These are phyloP conservation scores for Podospora australis DNA, from an alignment of 495 filamentous ascomycete genomes.

Conservation along the genomic window DNA sequence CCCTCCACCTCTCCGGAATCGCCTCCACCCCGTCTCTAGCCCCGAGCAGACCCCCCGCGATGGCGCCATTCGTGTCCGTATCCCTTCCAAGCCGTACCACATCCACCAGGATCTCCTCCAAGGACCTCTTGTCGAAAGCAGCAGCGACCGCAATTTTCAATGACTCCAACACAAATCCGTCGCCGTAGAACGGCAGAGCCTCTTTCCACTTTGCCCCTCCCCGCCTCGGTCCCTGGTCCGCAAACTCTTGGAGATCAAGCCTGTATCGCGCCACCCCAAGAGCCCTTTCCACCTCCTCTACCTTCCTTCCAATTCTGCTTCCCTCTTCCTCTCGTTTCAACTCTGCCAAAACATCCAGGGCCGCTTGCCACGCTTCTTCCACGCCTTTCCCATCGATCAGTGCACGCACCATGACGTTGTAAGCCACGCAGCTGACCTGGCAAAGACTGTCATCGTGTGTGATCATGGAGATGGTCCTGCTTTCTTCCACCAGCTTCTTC, in stretches of 20 bases:
- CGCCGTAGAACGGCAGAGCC: constrained; percentile 13
- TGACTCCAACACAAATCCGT: constrained; percentile 25
- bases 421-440: constrained; percentile 16
- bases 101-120: constrained; percentile 28
- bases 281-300: constrained; percentile 8
- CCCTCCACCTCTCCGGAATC: constrained; percentile 21
- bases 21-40: constrained; percentile 25
- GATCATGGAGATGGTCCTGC: constrained; percentile 13
- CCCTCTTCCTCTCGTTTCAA: not conserved
- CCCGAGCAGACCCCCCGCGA: constrained; percentile 28
- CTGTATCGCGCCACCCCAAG: constrained; percentile 11
- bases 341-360: constrained; percentile 3
- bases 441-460: constrained; percentile 22
- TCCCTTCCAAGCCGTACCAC: constrained; percentile 27
- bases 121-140: constrained; percentile 19
- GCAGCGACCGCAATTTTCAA: constrained; percentile 24
- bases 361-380: constrained; percentile 15
- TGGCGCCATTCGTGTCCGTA: constrained; percentile 28
- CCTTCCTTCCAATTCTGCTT: constrained; percentile 2
- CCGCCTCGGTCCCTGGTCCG: constrained; percentile 20
- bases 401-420: constrained; percentile 18
- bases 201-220: constrained; percentile 8
- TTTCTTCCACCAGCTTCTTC: constrained; percentile 5
- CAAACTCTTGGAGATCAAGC: constrained; percentile 17
- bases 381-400: constrained; percentile 15